phyloP scores from a whole-genome alignment of 2,329 filamentous ascomycete genomes.

The Calonectria henricotiae region DNA sequence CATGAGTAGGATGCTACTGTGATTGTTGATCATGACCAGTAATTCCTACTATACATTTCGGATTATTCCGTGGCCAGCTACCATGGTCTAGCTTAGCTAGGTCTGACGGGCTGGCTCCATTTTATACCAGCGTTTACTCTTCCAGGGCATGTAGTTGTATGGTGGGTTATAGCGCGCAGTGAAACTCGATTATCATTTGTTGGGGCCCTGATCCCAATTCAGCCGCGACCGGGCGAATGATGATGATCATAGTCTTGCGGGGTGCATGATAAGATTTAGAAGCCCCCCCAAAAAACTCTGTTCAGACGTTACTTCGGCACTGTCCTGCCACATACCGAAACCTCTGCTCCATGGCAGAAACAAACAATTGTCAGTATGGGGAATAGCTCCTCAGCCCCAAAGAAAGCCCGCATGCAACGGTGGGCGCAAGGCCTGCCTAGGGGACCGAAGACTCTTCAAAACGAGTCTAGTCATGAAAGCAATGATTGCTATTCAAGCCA shows the following conservation, averaged over 20 bases:
- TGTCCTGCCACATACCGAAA: constrained; percentile 18
- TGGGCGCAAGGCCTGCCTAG: constrained; percentile 4
- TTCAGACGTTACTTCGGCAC: constrained; percentile 7
- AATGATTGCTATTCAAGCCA: constrained; percentile 27
- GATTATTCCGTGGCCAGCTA: constrained; percentile 2
- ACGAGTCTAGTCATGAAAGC: constrained; percentile 4
- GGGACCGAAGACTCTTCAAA: neutral
- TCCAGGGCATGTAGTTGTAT: neutral
- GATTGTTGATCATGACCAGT: neutral
- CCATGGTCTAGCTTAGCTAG: neutral
- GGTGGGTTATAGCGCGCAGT: constrained; percentile 1
- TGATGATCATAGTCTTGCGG: neutral
- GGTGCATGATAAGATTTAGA: neutral
- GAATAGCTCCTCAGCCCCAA: neutral
- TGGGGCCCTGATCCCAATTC: neutral
- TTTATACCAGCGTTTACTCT: neutral
- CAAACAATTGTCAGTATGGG: neutral
- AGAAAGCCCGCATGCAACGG: neutral
- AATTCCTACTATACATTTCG: neutral
- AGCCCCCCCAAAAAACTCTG: neutral
- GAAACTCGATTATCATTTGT: constrained; percentile 5
- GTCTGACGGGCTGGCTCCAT: neutral
- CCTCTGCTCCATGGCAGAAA: neutral
- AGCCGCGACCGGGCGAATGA: neutral
- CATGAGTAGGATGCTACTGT: constrained; percentile 10